Base-by-base conservation (phyloP, 345 rosid genomes). In the Moricandia moricandioides region DNA sequence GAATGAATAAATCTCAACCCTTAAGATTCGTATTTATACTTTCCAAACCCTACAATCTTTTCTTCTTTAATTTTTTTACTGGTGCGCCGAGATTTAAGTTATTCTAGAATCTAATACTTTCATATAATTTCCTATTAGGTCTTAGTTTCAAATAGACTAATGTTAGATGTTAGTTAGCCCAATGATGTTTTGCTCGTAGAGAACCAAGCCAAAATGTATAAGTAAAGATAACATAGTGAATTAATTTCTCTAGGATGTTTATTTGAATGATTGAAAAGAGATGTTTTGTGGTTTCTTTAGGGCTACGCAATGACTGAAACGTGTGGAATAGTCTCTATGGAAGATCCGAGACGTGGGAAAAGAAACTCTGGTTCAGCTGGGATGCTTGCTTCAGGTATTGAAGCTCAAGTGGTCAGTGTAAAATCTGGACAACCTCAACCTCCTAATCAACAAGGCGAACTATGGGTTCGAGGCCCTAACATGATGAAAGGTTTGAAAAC, bases 291-390 rank as follows among this genome's bases (percentile, higher is more conserved):
- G 3, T 72, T 29, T 51, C 69, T 84, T 84, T 83, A 95, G 97
- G 97, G 97, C 6, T 95, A 81, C 67, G 97, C 92, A 54, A 89
- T 95, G 97, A 95, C 93, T 9, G 97, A 95, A 86, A 92, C 97
- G 30, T 69, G 83, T 71, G 94, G 86, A 13, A 68, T 90, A 16
- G 40, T 90, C 61, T 86, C 94, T 3, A 37, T 86, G 70, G 98
- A 92, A 82, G 84, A 81, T 77, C 66, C 84, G 6, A 74, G 75
- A 21, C 26, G 74, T 4, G 86, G 90, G n/a, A 61, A 40, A 69
- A 64, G 88, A 16, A 81, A 84, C 58, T 67, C 88, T 12, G 98
- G 98, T 70, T 89, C 98, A 9, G 75, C 92, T 57, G 96, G 99
- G 78, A 74, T 31, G 52, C 92, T 95, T 62, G 81, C 21, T 74